Percentiles rank a stretch among this genome's conserved stretches.
Conservation (phyloP, 75 land plant species). For the Cryptomeria japonica region DNA sequence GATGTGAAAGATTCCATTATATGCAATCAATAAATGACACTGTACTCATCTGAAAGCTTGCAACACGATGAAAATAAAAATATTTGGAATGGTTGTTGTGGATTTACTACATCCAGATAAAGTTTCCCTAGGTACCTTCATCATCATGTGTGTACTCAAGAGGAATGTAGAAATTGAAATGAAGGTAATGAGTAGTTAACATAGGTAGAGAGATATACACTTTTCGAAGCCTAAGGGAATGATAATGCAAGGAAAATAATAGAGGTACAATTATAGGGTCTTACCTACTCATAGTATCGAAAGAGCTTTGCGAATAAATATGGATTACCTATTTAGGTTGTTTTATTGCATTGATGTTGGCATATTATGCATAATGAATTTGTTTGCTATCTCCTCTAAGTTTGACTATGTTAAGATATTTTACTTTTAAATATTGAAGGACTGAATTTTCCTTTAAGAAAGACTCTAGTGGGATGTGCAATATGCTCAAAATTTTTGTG, state of each 20-base stretch:
- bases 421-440: neutral
- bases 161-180: neutral
- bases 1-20: neutral
- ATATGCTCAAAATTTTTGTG: conserved; percentile 1
- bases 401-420: neutral
- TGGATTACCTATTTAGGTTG: no score
- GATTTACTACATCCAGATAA: neutral
- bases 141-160: neutral
- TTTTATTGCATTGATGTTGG: no score
- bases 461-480: neutral
- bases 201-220: neutral
- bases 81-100: neutral
- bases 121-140: neutral
- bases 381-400: conserved; percentile 97
- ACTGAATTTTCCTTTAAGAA: neutral
- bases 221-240: neutral
- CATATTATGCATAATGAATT: no score
- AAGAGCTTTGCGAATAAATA: no score
- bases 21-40: neutral
- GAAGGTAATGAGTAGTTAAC: neutral
- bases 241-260: neutral
- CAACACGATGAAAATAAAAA: neutral
- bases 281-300: no score
- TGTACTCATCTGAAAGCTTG: neutral
- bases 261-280: neutral